Percentiles rank a stretch among this genome's conserved stretches.
phyloP scores from a whole-genome alignment of 345 rosid genomes.

The Populus tremula region DNA sequence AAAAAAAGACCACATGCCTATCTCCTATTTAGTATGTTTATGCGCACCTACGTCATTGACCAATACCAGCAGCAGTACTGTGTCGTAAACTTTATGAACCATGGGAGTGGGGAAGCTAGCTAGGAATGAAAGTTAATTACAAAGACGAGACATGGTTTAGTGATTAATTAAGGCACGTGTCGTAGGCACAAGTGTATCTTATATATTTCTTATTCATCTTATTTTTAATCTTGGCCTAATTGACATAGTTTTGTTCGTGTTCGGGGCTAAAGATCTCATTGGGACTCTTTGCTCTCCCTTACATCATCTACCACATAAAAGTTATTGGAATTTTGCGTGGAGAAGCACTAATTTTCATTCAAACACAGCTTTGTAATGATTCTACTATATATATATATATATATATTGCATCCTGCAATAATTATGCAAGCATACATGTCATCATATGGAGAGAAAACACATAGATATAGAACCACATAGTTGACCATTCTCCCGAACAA shows the following conservation, averaged over 20 bases:
- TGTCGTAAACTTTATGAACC: no score
- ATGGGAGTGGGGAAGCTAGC: no score
- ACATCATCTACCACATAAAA: conserved; percentile 1
- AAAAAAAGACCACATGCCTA: no score
- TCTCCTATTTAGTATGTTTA: no score
- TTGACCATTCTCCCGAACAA: background rate
- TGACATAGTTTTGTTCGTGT: background rate
- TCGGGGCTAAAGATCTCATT: background rate
- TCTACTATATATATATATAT: background rate
- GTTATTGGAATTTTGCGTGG: conserved; percentile 13
- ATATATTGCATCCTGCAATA: background rate
- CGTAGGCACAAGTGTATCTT: background rate
- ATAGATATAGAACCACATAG: background rate
- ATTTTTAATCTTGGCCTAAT: background rate
- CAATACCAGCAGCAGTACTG: no score
- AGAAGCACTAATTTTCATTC: conserved; percentile 8
- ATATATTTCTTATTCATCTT: background rate
- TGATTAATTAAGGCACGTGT: background rate
- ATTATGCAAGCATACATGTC: background rate
- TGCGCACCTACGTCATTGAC: no score
- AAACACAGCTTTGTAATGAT: background rate
- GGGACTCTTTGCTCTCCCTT: background rate
- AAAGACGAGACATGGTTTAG: background rate
- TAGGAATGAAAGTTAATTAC: no score
- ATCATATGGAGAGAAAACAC: background rate